Base-by-base conservation (phyloP, 257 asterid species). In the Jacaranda mimosifolia region DNA sequence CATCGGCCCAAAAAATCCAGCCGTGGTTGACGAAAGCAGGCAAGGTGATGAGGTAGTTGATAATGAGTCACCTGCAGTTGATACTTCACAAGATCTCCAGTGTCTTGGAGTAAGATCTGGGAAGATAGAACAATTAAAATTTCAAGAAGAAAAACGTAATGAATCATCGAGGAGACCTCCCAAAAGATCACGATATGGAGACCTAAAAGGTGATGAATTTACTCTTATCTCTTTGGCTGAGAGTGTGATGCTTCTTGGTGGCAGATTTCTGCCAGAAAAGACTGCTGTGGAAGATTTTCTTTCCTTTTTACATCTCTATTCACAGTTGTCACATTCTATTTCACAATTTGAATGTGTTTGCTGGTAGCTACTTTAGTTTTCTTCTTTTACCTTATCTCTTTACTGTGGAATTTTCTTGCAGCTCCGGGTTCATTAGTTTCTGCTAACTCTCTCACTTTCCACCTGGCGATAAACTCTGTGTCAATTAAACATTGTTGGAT, bases 111-210 rank as follows among this genome's bases (percentile, higher is more conserved):
- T 65, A 77, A 53, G 64, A 18, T 36, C 81, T 46, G 48, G 51
- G 70, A 77, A 75, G 77, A 68, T 67, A 73, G 86, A 73, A 18
- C 85, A 68, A 46, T 55, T 18, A 1, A 68, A 74, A 59, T 79
- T 70, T 39, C 76, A 19, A 55, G 81, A 85, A 59, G 85, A 76
- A 4, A 69, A 13, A 53, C 9, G 62, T 32, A 65, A 19, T 43
- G 80, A 53, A 51, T 67, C 81, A 62, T 75, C 75, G 15, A 74
- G 80, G 62, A 77, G 76, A 64, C 82, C 82, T 45, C 21, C 64
- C 19, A 87, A 87, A 78, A 60, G 88, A 63, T 82, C 84, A 7
- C 75, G 80, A 66, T 53, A 18, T 64, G 88, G 83, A 72, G 85
- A 64, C 36, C 48, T 67, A 7, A 65, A 73, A 82, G 85, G 87